phyloP scores from a whole-genome alignment of 305 asterid genomes.

The Solanum chacoense region DNA sequence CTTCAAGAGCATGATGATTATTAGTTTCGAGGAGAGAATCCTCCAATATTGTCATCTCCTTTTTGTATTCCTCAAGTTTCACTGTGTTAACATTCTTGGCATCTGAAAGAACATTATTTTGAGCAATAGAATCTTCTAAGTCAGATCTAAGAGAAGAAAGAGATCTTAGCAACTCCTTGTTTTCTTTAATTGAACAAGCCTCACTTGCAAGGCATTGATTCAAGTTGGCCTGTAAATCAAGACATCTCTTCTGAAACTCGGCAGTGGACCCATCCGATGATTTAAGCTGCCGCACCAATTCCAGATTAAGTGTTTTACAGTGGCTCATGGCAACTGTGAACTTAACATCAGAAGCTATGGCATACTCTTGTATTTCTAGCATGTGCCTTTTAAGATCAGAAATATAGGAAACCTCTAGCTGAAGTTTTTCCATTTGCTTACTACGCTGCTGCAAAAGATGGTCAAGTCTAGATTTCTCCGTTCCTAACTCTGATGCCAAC shows the following conservation, averaged over 20 bases:
- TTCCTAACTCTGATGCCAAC: constrained; percentile 42
- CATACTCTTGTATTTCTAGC: constrained; percentile 40
- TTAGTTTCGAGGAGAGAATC: constrained; percentile 21
- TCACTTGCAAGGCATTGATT: constrained; percentile 33
- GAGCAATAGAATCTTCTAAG: constrained; percentile 39
- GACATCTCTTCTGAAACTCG: constrained; percentile 41
- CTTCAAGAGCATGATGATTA: constrained; percentile 24
- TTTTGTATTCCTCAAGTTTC: constrained; percentile 40
- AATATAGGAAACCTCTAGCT: constrained; percentile 25
- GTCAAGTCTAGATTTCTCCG: constrained; percentile 53
- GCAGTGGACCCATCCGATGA: constrained; percentile 27
- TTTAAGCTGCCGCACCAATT: constrained; percentile 30
- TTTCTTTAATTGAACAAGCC: constrained; percentile 41
- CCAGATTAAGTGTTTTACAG: constrained; percentile 31
- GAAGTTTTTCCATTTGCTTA: constrained; percentile 32
- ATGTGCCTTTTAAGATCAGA: constrained; percentile 41
- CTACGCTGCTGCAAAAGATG: constrained; percentile 38
- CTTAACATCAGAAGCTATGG: constrained; percentile 52
- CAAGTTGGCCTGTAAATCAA: constrained; percentile 30
- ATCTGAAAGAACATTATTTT: constrained; percentile 48
- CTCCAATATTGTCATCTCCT: constrained; percentile 23
- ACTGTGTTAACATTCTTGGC: constrained; percentile 22
- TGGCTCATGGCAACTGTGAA: constrained; percentile 37
- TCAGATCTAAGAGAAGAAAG: constrained; percentile 38
- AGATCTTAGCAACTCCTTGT: constrained; percentile 21